phyloP scores from a whole-genome alignment of 2,329 filamentous ascomycete species.

The Hypoxylon sp. region DNA sequence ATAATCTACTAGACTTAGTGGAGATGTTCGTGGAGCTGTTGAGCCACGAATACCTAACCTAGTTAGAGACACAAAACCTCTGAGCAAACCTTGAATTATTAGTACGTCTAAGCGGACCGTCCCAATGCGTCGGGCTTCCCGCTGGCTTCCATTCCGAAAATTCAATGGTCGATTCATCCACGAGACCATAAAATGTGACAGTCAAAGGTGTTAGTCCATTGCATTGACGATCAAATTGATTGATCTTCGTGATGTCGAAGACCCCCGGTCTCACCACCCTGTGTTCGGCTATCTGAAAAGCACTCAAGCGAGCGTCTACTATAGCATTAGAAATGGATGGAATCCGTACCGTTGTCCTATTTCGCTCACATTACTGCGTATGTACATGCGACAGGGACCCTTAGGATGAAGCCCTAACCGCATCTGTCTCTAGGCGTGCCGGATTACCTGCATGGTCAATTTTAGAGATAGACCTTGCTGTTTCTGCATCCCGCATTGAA shows the following conservation, averaged over 20 bases:
- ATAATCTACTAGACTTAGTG: constrained; percentile 12
- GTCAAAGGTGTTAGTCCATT: not conserved
- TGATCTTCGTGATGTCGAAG: constrained; percentile 23
- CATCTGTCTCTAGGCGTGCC: constrained; percentile 16
- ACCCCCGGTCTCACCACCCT: constrained; percentile 15
- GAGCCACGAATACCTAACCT: constrained; percentile 1
- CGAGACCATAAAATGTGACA: constrained; percentile 5
- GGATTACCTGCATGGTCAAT: constrained; percentile 35
- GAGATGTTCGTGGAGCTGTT: constrained; percentile 6
- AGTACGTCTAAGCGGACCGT: constrained; percentile 29
- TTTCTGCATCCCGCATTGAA: constrained; percentile 34
- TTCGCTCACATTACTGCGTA: not conserved
- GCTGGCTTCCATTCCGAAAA: constrained; percentile 17
- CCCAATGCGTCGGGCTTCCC: constrained; percentile 28
- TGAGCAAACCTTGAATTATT: constrained; percentile 7
- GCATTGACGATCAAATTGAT: constrained; percentile 33
- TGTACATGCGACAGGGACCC: constrained; percentile 13
- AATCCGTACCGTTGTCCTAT: constrained; percentile 2
- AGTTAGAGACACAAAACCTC: constrained; percentile 5
- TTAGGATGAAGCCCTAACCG: constrained; percentile 23
- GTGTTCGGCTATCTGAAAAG: constrained; percentile 5
- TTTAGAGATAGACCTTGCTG: constrained; percentile 23
- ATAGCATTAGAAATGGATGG: not conserved
- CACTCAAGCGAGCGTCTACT: not conserved
- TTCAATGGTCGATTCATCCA: not conserved